phyloP scores from a whole-genome alignment of 768 basidiomycete genomes.

The Serendipita sp. region DNA sequence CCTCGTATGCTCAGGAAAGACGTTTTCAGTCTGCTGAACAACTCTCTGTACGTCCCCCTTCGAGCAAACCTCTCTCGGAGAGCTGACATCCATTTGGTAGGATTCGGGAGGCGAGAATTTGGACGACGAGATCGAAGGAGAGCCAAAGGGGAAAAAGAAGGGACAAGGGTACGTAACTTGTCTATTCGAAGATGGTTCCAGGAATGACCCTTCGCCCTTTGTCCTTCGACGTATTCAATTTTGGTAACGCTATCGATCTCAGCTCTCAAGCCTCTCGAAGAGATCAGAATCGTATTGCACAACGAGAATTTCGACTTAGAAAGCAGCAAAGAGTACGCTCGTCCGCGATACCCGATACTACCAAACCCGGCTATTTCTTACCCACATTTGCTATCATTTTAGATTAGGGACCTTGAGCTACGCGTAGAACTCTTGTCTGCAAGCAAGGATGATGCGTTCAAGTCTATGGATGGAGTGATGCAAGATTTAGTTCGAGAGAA shows the following conservation, averaged over 20 bases:
- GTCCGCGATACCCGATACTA: neutral
- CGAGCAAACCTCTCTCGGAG: too few species aligned
- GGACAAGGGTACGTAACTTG: neutral
- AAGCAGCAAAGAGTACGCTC: slow-evolving; percentile 67
- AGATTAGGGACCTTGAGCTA: slow-evolving; percentile 93
- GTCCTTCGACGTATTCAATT: neutral
- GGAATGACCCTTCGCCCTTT: neutral
- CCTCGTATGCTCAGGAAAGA: too few species aligned
- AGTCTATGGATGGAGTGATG: slow-evolving; percentile 66
- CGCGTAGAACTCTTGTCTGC: slow-evolving; percentile 89
- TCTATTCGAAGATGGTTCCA: neutral
- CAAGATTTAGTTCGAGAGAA: slow-evolving; percentile 87
- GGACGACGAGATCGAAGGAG: neutral
- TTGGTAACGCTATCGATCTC: neutral
- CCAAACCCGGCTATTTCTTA: neutral
- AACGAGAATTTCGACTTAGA: slow-evolving; percentile 78
- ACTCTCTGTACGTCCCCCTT: too few species aligned
- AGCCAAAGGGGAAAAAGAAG: neutral
- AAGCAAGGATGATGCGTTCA: slow-evolving; percentile 75
- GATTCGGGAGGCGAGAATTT: neutral
- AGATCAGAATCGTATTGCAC: slow-evolving; percentile 84
- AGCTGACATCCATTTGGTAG: neutral
- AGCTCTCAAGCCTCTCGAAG: slow-evolving; percentile 79
- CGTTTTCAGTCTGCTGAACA: too few species aligned
- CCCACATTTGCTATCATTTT: neutral